Conservation (phyloP, 2,329 filamentous ascomycete species). For the Tetracladium maxilliforme region DNA sequence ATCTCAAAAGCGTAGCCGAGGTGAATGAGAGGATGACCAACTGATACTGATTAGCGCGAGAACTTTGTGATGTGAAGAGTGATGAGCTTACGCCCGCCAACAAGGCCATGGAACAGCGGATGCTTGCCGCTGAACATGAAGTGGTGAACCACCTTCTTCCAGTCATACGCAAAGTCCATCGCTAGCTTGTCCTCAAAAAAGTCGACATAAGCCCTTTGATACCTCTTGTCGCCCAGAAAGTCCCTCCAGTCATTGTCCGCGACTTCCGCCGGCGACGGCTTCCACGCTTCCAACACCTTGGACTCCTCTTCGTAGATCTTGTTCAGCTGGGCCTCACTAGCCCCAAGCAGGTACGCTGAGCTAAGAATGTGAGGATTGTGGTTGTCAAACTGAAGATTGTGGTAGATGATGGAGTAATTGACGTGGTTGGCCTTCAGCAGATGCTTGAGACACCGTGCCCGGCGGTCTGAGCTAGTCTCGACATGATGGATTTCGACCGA, state of each 20-base stretch:
- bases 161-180: conserved; percentile 57
- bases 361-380: conserved; percentile 70
- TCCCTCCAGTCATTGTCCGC: conserved; percentile 74
- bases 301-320: conserved; percentile 67
- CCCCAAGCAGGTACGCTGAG: conserved; percentile 77
- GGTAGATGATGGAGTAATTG: conserved; percentile 73
- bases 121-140: conserved; percentile 63
- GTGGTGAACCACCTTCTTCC: conserved; percentile 61
- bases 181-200: conserved; percentile 91
- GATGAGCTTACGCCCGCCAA: conserved; percentile 56
- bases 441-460: conserved; percentile 75
- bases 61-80: conserved; percentile 65
- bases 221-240: conserved; percentile 62
- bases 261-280: conserved; percentile 72
- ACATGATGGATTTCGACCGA: conserved; percentile 63
- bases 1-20: conserved; percentile 89
- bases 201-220: conserved; percentile 83
- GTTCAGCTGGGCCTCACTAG: conserved; percentile 56
- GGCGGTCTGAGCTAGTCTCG: conserved; percentile 66
- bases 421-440: conserved; percentile 83
- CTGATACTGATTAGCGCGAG: conserved; percentile 62
- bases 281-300: conserved; percentile 63
- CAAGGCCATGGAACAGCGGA: conserved; percentile 68
- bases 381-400: conserved; percentile 64
- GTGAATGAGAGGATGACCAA: conserved; percentile 87